Conservation (phyloP, 352 stramenopile genomes). For the Vaucheria bursata region DNA sequence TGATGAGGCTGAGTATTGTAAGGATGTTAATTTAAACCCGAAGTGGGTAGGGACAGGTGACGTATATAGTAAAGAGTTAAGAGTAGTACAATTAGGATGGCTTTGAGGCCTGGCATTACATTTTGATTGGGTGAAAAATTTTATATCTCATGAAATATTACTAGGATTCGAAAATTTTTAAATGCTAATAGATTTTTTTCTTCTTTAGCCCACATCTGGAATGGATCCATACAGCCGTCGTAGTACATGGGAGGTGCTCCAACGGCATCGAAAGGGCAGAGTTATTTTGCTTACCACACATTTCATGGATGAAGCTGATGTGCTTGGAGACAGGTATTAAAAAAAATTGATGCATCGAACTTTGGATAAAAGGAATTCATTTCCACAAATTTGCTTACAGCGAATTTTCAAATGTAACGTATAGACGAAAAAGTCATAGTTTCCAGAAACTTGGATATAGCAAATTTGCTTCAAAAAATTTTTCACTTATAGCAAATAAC, state of each 20-base stretch:
- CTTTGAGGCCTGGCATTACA: background rate
- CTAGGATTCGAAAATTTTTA: background rate
- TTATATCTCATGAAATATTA: background rate
- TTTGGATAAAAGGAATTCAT: no score
- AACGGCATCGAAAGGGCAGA: constrained; percentile 59
- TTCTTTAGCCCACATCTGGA: constrained; percentile 9
- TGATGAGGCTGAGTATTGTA: background rate
- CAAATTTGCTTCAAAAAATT: no score
- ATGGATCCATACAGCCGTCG: constrained; percentile 74
- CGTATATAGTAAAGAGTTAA: no score
- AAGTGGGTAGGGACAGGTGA: no score
- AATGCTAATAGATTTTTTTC: background rate
- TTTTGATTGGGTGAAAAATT: background rate
- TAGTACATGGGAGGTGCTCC: constrained; percentile 60
- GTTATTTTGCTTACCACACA: constrained; percentile 83
- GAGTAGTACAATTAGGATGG: background rate
- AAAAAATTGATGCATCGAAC: no score
- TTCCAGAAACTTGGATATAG: no score
- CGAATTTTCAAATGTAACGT: no score
- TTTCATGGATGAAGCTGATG: constrained; percentile 79
- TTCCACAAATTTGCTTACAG: no score
- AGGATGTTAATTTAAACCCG: no score
- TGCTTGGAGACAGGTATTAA: constrained; percentile 54
- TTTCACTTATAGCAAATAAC: no score
- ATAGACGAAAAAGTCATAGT: no score